phyloP scores from a whole-genome alignment of 768 basidiomycete genomes.

The Termitomyces titanicus region DNA sequence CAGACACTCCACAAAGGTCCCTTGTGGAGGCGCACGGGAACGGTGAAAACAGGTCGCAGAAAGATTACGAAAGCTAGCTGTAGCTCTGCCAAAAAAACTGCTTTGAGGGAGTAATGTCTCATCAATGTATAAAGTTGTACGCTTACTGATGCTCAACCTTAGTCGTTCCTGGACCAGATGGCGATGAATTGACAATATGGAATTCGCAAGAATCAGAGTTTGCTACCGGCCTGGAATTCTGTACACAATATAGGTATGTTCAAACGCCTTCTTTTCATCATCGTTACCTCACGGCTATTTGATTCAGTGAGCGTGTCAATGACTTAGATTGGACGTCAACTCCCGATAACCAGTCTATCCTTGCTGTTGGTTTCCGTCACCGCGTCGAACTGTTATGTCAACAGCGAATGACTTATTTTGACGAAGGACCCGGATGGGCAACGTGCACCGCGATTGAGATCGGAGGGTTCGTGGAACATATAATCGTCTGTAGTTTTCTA shows the following conservation, averaged over 20 bases:
- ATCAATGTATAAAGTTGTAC: not conserved
- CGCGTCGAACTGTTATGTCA: slow-evolving; percentile 87
- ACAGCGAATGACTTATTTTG: slow-evolving; percentile 89
- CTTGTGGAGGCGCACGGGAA: slow-evolving; percentile 70
- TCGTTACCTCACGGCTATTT: not conserved
- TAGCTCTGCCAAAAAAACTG: slow-evolving; percentile 91
- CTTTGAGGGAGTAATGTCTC: slow-evolving; percentile 55
- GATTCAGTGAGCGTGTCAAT: slow-evolving; percentile 53
- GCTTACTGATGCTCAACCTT: slow-evolving; percentile 5
- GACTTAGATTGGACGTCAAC: slow-evolving; percentile 95
- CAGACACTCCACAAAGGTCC: no score
- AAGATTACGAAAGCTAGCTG: slow-evolving; percentile 73
- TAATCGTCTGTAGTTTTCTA: not conserved
- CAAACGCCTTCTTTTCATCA: not conserved
- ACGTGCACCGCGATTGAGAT: slow-evolving; percentile 69
- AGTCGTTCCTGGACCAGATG: slow-evolving; percentile 62
- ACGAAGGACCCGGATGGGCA: slow-evolving; percentile 76
- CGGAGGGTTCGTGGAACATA: slow-evolving; percentile 45
- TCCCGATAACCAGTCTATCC: slow-evolving; percentile 83
- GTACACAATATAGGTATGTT: slow-evolving; percentile 54
- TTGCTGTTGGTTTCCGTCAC: slow-evolving; percentile 83
- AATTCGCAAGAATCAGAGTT: slow-evolving; percentile 95
- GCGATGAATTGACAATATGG: slow-evolving; percentile 91
- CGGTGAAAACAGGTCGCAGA: slow-evolving; percentile 65
- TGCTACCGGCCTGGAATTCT: slow-evolving; percentile 82